Percentiles rank a stretch among this genome's conserved stretches.
Conservation (phyloP, 208 protist species). For the Porcisia hertigi region DNA sequence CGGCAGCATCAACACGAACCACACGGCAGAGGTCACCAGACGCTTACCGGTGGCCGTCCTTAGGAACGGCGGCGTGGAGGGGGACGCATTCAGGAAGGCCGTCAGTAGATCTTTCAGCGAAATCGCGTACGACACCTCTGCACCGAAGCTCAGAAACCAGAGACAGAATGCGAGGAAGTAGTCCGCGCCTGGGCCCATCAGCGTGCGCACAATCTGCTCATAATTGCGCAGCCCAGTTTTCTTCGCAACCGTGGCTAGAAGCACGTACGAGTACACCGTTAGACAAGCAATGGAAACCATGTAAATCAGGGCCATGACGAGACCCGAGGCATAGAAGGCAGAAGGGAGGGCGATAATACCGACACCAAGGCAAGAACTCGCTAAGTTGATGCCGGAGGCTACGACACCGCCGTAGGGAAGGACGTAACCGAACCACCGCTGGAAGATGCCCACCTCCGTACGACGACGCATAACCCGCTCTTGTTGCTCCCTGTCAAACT, state of each 20-base stretch:
- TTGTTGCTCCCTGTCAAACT: slow-evolving; percentile 37
- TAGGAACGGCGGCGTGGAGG: slow-evolving; percentile 35
- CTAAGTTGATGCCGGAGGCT: slow-evolving; percentile 62
- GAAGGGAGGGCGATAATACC: slow-evolving; percentile 70
- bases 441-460: slow-evolving; percentile 20
- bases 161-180: slow-evolving; percentile 57
- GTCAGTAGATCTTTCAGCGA: slow-evolving; percentile 48
- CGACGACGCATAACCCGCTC: slow-evolving; percentile 43
- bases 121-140: slow-evolving; percentile 62
- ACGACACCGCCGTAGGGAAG: slow-evolving; percentile 69
- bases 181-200: slow-evolving; percentile 50
- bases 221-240: slow-evolving; percentile 53
- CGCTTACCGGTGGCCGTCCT: slow-evolving; percentile 33
- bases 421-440: slow-evolving; percentile 29
- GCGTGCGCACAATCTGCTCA: slow-evolving; percentile 46
- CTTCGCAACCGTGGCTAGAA: slow-evolving; percentile 40
- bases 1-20: slow-evolving; percentile 62
- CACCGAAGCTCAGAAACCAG: slow-evolving; percentile 61
- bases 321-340: slow-evolving; percentile 50
- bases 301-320: slow-evolving; percentile 65
- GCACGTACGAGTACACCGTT: slow-evolving; percentile 59
- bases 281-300: slow-evolving; percentile 52
- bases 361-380: slow-evolving; percentile 59
- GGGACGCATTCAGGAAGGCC: slow-evolving; percentile 33
- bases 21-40: slow-evolving; percentile 48